These are phyloP conservation scores for Leptomonas seymouri DNA, from an alignment of 208 protist species.

Conservation along the genomic window DNA sequence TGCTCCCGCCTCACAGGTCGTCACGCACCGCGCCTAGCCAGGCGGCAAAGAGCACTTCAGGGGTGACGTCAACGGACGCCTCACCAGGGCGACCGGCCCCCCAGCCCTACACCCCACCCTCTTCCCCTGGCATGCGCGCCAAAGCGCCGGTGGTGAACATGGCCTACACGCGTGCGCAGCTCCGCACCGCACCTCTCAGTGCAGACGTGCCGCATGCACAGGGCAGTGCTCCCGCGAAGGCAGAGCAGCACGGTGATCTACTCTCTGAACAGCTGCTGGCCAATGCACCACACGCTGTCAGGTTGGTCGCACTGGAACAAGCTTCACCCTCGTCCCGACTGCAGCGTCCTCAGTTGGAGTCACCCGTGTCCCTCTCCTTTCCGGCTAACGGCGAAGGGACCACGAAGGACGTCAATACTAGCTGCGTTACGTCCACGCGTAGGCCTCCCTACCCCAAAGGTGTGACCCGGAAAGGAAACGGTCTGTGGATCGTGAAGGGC, in stretches of 20 bases:
- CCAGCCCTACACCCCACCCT: conserved; percentile 6
- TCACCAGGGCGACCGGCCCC: background rate
- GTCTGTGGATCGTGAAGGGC: conserved; percentile 32
- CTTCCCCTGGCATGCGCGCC: background rate
- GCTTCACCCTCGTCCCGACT: background rate
- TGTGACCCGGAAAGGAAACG: conserved; percentile 33
- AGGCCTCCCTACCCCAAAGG: conserved; percentile 4
- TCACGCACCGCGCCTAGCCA: background rate
- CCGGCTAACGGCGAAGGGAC: background rate
- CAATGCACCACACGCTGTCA: background rate
- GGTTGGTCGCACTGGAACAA: background rate
- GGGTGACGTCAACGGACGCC: background rate
- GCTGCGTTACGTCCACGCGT: background rate
- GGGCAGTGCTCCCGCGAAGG: background rate
- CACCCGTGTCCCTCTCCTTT: background rate
- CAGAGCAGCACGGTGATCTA: background rate
- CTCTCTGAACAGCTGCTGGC: background rate
- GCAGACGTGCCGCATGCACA: background rate
- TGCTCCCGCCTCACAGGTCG: background rate
- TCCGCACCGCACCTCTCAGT: background rate
- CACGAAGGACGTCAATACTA: background rate
- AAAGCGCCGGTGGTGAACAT: background rate
- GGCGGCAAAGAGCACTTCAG: no score
- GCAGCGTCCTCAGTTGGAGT: background rate
- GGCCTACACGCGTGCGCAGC: conserved; percentile 1